Base-by-base conservation (phyloP, 257 asterid genomes). In the Buddleja alternifolia region DNA sequence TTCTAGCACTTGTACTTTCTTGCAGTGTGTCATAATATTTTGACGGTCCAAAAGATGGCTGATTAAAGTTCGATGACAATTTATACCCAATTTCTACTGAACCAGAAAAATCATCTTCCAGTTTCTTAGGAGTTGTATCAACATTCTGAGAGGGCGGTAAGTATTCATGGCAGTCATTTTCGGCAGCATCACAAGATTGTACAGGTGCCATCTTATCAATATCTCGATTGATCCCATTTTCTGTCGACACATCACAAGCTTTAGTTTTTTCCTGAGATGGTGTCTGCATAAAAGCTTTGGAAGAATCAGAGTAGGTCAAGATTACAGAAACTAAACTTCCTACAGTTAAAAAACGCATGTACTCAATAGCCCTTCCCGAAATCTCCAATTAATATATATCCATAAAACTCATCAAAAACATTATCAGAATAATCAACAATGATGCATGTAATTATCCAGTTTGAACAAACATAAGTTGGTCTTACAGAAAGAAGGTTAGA, bases 401-500 rank as follows among this genome's bases (percentile, higher is more conserved):
- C n/a, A n/a, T n/a, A n/a, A 34, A 10, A 12, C 14, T 14, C 23
- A 32, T 20, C 17, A 21, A 29, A 17, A 21, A 42, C 63, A 23
- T 21, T 53, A 25, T 34, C 19, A 45, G 15, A 71, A 50, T 3
- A 16, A 15, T 36, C 32, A 44, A 61, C 29, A 48, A 34, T 8
- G 23, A 12, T 16, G 57, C 59, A 17, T 36, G n/a, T 21, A 37
- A 69, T 29, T 7, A 11, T 62, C 47, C 70, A 21, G 59, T 58
- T 10, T 8, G 21, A 52, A 41, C 64, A 64, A 58, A 48, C 70
- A 59, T 46, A 56, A 60, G 61, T 62, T 67, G 78, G 67, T 76
- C 93, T 87, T 85, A 93, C 97, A 69, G 74, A 60, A 78, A 77
- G 80, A 74, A 25, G 78, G 60, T 74, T 83, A 24, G 79, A 75